Conservation (phyloP, 495 filamentous ascomycete species). For the Aspergillus campestris region DNA sequence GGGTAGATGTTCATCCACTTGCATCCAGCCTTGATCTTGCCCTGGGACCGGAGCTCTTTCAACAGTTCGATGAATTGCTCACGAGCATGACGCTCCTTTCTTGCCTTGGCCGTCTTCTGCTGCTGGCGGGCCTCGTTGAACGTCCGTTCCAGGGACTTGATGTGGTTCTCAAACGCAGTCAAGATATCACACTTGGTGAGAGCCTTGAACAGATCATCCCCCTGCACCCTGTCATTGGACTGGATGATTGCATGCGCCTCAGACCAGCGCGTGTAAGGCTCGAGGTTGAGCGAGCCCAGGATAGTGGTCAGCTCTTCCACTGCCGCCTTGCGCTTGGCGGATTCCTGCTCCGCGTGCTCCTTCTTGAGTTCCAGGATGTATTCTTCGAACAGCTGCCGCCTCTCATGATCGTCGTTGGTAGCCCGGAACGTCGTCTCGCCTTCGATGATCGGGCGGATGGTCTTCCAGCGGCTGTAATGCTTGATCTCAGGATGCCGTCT, state of each 20-base stretch:
- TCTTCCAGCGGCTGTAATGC: constrained; percentile 97
- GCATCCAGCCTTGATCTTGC: constrained; percentile 81
- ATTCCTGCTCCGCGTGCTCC: constrained; percentile 64
- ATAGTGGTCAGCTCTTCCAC: constrained; percentile 77
- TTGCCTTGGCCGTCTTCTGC: constrained; percentile 68
- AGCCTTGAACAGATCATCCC: constrained; percentile 79
- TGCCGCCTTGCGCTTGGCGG: constrained; percentile 63
- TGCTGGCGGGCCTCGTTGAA: constrained; percentile 86
- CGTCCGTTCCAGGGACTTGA: constrained; percentile 79
- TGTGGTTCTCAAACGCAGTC: constrained; percentile 88
- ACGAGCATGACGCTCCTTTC: constrained; percentile 76
- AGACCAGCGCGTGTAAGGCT: constrained; percentile 92
- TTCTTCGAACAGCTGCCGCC: constrained; percentile 89
- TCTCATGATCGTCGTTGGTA: constrained; percentile 79
- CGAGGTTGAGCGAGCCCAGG: constrained; percentile 74
- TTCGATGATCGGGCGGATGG: constrained; percentile 87
- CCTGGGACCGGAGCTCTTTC: constrained; percentile 59
- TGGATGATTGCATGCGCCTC: constrained; percentile 79
- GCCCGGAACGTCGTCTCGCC: constrained; percentile 92
- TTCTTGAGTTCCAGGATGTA: constrained; percentile 82
- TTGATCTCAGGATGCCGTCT: constrained; percentile 96
- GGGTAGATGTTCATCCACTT: constrained; percentile 85
- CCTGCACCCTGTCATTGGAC: constrained; percentile 68
- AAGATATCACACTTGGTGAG: constrained; percentile 86
- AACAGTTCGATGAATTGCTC: constrained; percentile 72